Evolutionary conservation across 345 rosid species (phyloP).

Genomic region (Ceriops decandra): DNA sequence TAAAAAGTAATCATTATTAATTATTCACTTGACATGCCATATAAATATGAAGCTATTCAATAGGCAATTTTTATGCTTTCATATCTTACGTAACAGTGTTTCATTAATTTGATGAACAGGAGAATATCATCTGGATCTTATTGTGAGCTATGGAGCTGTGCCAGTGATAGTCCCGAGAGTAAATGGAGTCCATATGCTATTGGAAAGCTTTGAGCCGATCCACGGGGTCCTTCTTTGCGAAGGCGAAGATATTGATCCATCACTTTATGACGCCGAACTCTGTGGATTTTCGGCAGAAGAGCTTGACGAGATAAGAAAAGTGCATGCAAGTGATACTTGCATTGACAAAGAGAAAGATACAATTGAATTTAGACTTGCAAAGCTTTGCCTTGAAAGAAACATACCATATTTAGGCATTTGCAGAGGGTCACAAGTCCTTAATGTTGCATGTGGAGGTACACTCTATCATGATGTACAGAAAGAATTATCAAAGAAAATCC

Average conservation of each 20-base stretch:
- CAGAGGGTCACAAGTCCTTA: slow-evolving; percentile 69
- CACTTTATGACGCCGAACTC: slow-evolving; percentile 44
- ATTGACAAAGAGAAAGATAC: slow-evolving; percentile 59
- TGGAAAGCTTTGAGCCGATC: slow-evolving; percentile 88
- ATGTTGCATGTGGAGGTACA: slow-evolving; percentile 65
- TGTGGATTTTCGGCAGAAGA: slow-evolving; percentile 45
- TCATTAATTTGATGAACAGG: slow-evolving; percentile 35
- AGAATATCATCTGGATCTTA: slow-evolving; percentile 86
- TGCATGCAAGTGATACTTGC: slow-evolving; percentile 46
- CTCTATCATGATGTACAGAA: slow-evolving; percentile 61
- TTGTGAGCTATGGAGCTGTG: slow-evolving; percentile 74
- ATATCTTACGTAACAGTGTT: not conserved
- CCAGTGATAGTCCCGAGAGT: slow-evolving; percentile 87
- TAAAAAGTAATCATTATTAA: no score
- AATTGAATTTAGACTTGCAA: slow-evolving; percentile 54
- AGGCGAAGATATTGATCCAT: slow-evolving; percentile 71
- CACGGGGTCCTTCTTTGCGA: slow-evolving; percentile 90
- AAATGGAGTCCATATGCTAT: slow-evolving; percentile 64
- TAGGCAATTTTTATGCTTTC: no score
- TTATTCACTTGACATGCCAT: no score
- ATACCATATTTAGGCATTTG: slow-evolving; percentile 65
- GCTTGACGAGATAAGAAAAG: slow-evolving; percentile 43
- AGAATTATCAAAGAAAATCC: slow-evolving; percentile 26
- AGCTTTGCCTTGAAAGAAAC: slow-evolving; percentile 55
- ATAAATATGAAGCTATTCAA: no score